These are phyloP conservation scores for Taphrina populina DNA, from an alignment of 1,139 yeast species.

Conservation along the genomic window DNA sequence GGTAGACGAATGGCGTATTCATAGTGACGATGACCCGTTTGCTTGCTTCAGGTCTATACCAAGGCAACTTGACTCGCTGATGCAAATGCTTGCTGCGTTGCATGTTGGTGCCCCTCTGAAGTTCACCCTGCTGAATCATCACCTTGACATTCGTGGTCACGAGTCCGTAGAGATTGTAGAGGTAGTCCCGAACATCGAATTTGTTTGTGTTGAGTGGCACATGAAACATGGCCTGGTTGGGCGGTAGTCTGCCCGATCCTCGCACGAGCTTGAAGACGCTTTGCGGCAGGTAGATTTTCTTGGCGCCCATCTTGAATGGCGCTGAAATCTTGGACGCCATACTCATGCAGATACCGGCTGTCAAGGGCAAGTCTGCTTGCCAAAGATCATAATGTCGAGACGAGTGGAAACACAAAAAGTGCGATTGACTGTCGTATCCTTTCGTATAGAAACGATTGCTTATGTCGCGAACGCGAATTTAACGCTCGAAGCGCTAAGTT, in stretches of 20 bases:
- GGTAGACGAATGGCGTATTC: conserved; percentile 40
- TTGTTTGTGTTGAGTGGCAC: conserved; percentile 41
- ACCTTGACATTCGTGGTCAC: conserved; percentile 38
- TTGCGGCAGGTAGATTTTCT: conserved; percentile 40
- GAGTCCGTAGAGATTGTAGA: conserved; percentile 41
- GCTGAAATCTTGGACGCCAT: conserved; percentile 18
- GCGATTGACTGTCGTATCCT: too few relatives aligned
- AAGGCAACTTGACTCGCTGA: conserved; percentile 24
- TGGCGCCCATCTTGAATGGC: conserved; percentile 40
- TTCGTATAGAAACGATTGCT: too few relatives aligned
- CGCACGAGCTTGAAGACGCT: conserved; percentile 39
- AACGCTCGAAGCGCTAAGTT: too few relatives aligned
- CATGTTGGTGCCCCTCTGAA: conserved; percentile 18
- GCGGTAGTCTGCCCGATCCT: conserved; percentile 38
- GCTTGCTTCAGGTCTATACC: conserved; percentile 24
- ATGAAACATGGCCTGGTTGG: conserved; percentile 40
- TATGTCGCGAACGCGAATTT: too few relatives aligned
- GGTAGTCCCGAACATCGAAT: conserved; percentile 41
- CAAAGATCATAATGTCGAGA: too few relatives aligned
- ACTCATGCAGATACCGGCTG: too few relatives aligned
- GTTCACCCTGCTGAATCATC: conserved; percentile 35
- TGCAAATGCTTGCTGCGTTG: conserved; percentile 32
- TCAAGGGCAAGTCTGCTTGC: too few relatives aligned
- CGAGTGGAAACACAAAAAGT: too few relatives aligned
- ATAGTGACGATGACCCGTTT: conserved; percentile 41